These are phyloP conservation scores for Escovopsis weberi DNA, from an alignment of 2,329 filamentous ascomycete genomes.

Conservation along the genomic window DNA sequence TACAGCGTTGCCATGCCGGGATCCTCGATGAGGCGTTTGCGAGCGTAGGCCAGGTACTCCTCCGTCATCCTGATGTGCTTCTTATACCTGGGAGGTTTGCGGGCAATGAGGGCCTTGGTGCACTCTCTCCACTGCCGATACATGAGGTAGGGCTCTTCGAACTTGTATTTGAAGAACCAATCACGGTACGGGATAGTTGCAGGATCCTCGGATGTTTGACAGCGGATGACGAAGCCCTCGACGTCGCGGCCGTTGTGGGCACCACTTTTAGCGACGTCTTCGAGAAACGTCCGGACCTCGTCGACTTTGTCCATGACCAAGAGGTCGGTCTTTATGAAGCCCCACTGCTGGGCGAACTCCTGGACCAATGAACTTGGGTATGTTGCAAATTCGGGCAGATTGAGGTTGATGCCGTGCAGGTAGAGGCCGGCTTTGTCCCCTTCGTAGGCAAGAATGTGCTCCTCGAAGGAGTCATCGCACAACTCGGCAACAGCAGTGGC, in stretches of 20 bases:
- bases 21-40: conserved; percentile 55
- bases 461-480: conserved; percentile 91
- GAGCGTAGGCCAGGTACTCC: conserved; percentile 75
- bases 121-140: conserved; percentile 98
- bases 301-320: conserved; percentile 61
- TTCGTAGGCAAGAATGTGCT: conserved; percentile 85
- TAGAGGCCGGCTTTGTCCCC: conserved; percentile 78
- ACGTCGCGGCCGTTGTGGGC: conserved; percentile 84
- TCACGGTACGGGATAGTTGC: conserved; percentile 50
- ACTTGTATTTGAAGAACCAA: conserved; percentile 99
- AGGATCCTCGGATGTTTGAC: conserved; percentile 48
- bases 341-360: conserved; percentile 81
- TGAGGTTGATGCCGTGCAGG: conserved; percentile 90
- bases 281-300: conserved; percentile 66
- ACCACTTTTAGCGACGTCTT: conserved; percentile 74
- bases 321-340: conserved; percentile 78
- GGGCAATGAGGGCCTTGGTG: conserved; percentile 74
- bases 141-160: conserved; percentile 97
- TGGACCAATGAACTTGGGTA: conserved; percentile 76
- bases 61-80: conserved; percentile 86
- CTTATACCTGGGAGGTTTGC: conserved; percentile 59
- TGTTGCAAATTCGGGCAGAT: conserved; percentile 81
- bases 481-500: conserved; percentile 91
- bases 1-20: conserved; percentile 56
- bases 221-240: conserved; percentile 92